A percentile compares a stretch with the other conserved stretches of the same genome.
These are phyloP conservation scores for Penicillium roqueforti DNA, from an alignment of 495 filamentous ascomycete species.

Conservation along the genomic window DNA sequence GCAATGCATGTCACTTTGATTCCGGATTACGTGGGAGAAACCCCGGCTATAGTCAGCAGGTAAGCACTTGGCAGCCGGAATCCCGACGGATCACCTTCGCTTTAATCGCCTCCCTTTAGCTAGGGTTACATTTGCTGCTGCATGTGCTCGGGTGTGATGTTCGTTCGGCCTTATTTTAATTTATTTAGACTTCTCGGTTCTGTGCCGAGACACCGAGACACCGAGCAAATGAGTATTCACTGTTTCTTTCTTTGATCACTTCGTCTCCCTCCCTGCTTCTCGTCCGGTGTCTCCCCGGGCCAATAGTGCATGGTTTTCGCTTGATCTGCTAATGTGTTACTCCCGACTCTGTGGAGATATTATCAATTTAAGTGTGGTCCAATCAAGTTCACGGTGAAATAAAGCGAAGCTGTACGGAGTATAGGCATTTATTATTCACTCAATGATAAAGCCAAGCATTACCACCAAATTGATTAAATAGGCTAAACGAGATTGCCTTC, in stretches of 20 bases:
- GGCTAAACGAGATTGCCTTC: no score
- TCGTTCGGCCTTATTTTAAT: background rate
- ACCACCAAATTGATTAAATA: no score
- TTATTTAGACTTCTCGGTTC: background rate
- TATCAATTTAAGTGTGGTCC: background rate
- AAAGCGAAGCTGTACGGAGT: background rate
- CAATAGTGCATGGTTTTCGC: no score
- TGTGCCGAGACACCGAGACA: no score
- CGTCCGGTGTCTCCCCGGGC: no score
- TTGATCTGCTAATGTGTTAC: no score
- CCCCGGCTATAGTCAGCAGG: background rate
- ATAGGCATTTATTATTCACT: background rate
- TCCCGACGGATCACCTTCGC: background rate
- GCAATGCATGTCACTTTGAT: background rate
- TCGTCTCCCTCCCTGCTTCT: no score
- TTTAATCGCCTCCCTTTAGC: background rate
- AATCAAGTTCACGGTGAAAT: background rate
- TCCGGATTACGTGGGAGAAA: background rate
- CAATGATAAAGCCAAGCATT: no score
- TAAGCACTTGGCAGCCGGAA: background rate
- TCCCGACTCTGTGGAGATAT: no score
- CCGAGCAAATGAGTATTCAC: background rate
- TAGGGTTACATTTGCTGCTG: background rate
- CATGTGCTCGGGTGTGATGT: background rate
- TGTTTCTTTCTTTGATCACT: background rate